These are phyloP conservation scores for Cladosporium sp. DNA, from an alignment of 2,329 filamentous ascomycete genomes.

Conservation along the genomic window DNA sequence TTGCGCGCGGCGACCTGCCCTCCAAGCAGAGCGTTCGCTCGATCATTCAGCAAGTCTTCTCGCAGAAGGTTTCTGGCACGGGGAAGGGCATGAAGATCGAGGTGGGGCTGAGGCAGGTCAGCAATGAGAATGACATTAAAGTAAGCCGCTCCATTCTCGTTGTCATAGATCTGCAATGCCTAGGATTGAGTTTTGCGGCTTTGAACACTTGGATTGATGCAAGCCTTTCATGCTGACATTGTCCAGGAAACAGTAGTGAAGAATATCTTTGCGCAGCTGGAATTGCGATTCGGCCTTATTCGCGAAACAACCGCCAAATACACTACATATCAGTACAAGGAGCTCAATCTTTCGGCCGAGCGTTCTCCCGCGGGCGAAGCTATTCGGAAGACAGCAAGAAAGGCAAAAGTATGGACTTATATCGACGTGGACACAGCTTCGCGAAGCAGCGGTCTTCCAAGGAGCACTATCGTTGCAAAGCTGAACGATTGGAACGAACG, in stretches of 20 bases:
- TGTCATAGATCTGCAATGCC: not conserved
- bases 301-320: slow-evolving; percentile 57
- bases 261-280: slow-evolving; percentile 57
- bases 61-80: slow-evolving; percentile 15
- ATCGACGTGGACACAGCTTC: slow-evolving; percentile 47
- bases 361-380: slow-evolving; percentile 41
- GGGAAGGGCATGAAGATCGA: slow-evolving; percentile 34
- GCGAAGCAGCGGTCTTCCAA: slow-evolving; percentile 30
- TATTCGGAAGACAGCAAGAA: slow-evolving; percentile 41
- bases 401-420: slow-evolving; percentile 39
- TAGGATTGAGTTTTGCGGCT: not conserved
- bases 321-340: slow-evolving; percentile 50
- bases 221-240: not conserved
- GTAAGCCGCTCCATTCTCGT: slow-evolving; percentile 16
- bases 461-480: slow-evolving; percentile 50
- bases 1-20: slow-evolving; percentile 57
- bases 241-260: slow-evolving; percentile 38
- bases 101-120: slow-evolving; percentile 43
- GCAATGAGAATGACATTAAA: slow-evolving; percentile 52
- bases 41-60: slow-evolving; percentile 52
- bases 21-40: slow-evolving; percentile 46
- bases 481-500: slow-evolving; percentile 52
- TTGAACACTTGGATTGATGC: too few species aligned
- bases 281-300: slow-evolving; percentile 55
- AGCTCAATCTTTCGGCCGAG: slow-evolving; percentile 34